Conservation (phyloP, 352 stramenopile genomes). For the Plasmopara viticola region DNA sequence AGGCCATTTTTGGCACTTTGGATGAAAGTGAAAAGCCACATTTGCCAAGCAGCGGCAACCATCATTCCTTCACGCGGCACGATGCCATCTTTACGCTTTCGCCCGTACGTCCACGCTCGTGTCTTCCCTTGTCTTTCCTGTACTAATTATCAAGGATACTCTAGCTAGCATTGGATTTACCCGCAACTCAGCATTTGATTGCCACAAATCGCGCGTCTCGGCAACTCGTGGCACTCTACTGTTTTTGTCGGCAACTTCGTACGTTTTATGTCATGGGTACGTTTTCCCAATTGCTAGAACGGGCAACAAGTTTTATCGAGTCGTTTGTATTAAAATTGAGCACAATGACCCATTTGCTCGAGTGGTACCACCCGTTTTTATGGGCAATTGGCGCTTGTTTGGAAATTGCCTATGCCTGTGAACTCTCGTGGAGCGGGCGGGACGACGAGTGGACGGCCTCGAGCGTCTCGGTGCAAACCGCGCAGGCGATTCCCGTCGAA, state of each 20-base stretch:
- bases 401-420: slow-evolving; percentile 69
- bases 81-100: slow-evolving; percentile 54
- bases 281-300: slow-evolving; percentile 53
- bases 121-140: background rate
- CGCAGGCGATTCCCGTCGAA: slow-evolving; percentile 46
- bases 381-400: slow-evolving; percentile 72
- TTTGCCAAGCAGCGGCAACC: slow-evolving; percentile 13
- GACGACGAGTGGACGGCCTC: slow-evolving; percentile 51
- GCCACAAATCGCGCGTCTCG: slow-evolving; percentile 43
- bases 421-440: slow-evolving; percentile 65
- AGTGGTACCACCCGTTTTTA: slow-evolving; percentile 47
- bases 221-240: slow-evolving; percentile 57
- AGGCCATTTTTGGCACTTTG: slow-evolving; percentile 62
- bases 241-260: slow-evolving; percentile 72
- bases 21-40: slow-evolving; percentile 25
- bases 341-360: slow-evolving; percentile 18
- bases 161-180: slow-evolving; percentile 60
- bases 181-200: slow-evolving; percentile 43
- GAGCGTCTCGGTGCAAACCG: slow-evolving; percentile 34
- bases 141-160: slow-evolving; percentile 1
- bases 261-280: slow-evolving; percentile 68
- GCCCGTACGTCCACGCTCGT: slow-evolving; percentile 27
- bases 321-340: slow-evolving; percentile 39
- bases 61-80: slow-evolving; percentile 21
- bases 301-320: slow-evolving; percentile 48